Evolutionary conservation across 371 early-diverging fungal species (phyloP), one percentile per base, ranked within the genome.

Genomic region (Batrachochytrium dendrobatidis): DNA sequence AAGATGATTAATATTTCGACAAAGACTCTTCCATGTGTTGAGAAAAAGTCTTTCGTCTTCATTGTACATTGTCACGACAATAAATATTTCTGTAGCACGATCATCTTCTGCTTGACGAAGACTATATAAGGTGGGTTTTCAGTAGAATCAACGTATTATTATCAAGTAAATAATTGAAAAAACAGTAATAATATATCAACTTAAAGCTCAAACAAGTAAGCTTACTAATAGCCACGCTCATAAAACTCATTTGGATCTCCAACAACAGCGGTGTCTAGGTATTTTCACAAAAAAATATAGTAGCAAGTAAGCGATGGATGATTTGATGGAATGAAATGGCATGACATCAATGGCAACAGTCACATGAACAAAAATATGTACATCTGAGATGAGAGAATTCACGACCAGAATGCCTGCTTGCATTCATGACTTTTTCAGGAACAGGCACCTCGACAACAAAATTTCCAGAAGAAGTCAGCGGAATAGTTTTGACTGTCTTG

Each of bases 1-100:
- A 22, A 91, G 68, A 61, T 88, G 81, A 1, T 83, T 77, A 58
- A 90, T 84, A 65, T 91, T 91, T 56, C 85, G 50, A 71, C 60
- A 49, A 48, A 71, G 59, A 17, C 66, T 53, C 43, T 69, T 67
- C 71, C 61, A 70, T 2, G 74, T 72, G 51, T 70, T 71, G 31
- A 63, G 55, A 56, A 77, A 77, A 43, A 71, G 56, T 10, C 48
- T 49, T 43, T 74, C 68, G 54, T 74, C 72, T 39, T 77, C 77
- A 55, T 69, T 68, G 64, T 68, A 70, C 86, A 88, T 84, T 39
- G 88, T 88, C 34, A 86, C 74, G 17, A 83, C 86, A 33, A 86
- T 79, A 61, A 88, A 83, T 6, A 88, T 52, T 59, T 86, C 87
- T 0, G 84, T 86, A 20, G 75, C 63, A 7, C 84, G 71, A 35